Conservation (phyloP, 371 early-diverging fungal genomes). For the Mortierella polycephala region DNA sequence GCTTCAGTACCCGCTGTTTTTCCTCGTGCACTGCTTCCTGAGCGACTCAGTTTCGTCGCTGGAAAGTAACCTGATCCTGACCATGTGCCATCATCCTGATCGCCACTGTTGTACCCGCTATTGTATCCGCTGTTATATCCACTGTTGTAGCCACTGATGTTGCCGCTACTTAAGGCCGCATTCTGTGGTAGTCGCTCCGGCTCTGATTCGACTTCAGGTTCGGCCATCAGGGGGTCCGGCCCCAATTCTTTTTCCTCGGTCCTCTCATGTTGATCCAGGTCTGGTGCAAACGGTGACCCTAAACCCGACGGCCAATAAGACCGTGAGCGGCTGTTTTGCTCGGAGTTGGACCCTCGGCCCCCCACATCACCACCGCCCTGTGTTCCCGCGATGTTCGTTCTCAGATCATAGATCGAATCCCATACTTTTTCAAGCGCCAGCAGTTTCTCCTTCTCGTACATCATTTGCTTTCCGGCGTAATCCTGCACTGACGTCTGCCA, state of each 20-base stretch:
- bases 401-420: slow-evolving; percentile 54
- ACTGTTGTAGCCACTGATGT: slow-evolving; percentile 37
- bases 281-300: slow-evolving; percentile 33
- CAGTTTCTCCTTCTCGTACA: slow-evolving; percentile 63
- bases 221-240: background rate
- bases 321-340: slow-evolving; percentile 16
- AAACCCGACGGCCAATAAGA: slow-evolving; percentile 53
- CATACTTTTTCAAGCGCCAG: slow-evolving; percentile 62
- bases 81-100: slow-evolving; percentile 45
- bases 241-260: slow-evolving; percentile 8
- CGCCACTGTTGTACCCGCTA: slow-evolving; percentile 49
- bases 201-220: background rate
- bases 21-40: slow-evolving; percentile 38
- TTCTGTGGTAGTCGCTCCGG: slow-evolving; percentile 46
- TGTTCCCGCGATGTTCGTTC: slow-evolving; percentile 16
- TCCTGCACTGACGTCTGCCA: slow-evolving; percentile 59
- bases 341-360: background rate
- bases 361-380: slow-evolving; percentile 1
- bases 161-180: slow-evolving; percentile 16
- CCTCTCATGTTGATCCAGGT: slow-evolving; percentile 12
- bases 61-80: slow-evolving; percentile 34
- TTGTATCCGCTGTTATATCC: slow-evolving; percentile 41
- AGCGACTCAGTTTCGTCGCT: slow-evolving; percentile 47
- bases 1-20: slow-evolving; percentile 1
- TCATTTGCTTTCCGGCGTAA: slow-evolving; percentile 60